Evolutionary conservation across 2,329 filamentous ascomycete species (phyloP).

Genomic region (Xylogone sp.): DNA sequence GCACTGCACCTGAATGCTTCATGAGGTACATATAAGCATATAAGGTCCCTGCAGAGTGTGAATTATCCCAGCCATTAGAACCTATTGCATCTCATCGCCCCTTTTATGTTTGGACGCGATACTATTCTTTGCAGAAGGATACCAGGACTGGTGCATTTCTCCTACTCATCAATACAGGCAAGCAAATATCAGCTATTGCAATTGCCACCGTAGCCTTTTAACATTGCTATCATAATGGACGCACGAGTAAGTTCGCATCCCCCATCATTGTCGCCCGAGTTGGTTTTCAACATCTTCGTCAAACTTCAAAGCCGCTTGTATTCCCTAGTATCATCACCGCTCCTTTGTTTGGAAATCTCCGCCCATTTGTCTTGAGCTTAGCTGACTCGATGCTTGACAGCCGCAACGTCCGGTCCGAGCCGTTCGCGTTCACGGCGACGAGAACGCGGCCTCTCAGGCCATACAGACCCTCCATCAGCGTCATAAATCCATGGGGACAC

Average conservation of each 20-base stretch:
- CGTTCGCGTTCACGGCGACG: conserved; percentile 60
- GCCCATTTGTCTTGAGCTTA: not conserved
- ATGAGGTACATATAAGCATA: not conserved
- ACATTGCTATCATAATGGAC: conserved; percentile 32
- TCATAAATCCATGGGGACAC: conserved; percentile 72
- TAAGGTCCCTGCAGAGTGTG: not conserved
- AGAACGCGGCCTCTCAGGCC: conserved; percentile 55
- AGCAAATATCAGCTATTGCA: conserved; percentile 1
- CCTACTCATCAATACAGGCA: not conserved
- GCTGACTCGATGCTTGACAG: conserved; percentile 39
- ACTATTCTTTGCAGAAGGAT: not conserved
- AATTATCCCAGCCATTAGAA: not conserved
- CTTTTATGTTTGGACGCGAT: not conserved
- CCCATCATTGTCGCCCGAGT: too few species aligned
- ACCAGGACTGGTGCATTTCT: not conserved
- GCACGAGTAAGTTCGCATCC: conserved; percentile 32
- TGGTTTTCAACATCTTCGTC: too few species aligned
- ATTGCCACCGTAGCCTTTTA: conserved; percentile 16
- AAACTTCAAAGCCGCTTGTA: too few species aligned
- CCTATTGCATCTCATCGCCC: not conserved
- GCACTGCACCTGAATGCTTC: not conserved
- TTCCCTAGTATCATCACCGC: too few species aligned
- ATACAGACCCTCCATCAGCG: conserved; percentile 69
- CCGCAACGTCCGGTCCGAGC: conserved; percentile 63
- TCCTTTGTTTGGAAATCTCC: not conserved